These are phyloP conservation scores for Athelia psychrophila DNA, from an alignment of 1,284 basidiomycete genomes.

Conservation along the genomic window DNA sequence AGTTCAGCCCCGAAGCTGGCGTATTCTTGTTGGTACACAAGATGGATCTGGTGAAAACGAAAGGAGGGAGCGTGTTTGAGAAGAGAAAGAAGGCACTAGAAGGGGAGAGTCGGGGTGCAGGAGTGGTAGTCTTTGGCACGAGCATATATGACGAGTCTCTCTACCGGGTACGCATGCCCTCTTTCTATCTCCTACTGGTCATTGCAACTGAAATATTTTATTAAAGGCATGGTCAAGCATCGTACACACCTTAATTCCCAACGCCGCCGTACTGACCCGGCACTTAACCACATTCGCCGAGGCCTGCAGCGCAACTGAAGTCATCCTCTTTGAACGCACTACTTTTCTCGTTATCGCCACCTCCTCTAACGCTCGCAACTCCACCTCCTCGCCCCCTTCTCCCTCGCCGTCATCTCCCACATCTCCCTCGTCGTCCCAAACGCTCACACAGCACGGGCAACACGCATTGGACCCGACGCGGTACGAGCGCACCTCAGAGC, in stretches of 20 bases:
- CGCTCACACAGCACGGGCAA: conserved; percentile 28
- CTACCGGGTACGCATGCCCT: conserved; percentile 70
- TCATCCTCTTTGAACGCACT: conserved; percentile 94
- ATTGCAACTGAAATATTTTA: conserved; percentile 3
- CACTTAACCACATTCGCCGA: conserved; percentile 86
- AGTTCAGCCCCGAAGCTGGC: conserved; percentile 76
- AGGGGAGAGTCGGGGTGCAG: conserved; percentile 57
- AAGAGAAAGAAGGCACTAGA: conserved; percentile 69
- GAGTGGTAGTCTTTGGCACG: conserved; percentile 82
- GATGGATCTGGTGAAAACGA: conserved; percentile 84
- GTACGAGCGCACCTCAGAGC: conserved; percentile 94
- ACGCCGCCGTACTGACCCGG: conserved; percentile 82
- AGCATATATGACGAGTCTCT: conserved; percentile 98
- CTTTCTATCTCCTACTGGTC: conserved; percentile 6
- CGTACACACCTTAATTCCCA: conserved; percentile 95
- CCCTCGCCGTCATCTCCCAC: conserved; percentile 24
- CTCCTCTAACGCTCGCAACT: conserved; percentile 37
- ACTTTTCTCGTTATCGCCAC: conserved; percentile 97
- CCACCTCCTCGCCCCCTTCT: conserved; percentile 21
- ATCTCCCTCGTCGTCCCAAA: conserved; percentile 18
- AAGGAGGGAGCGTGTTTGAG: conserved; percentile 57
- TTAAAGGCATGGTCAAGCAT: conserved; percentile 95
- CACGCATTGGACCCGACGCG: conserved; percentile 72
- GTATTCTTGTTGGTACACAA: conserved; percentile 96
- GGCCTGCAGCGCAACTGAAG: conserved; percentile 88